phyloP scores from a whole-genome alignment of 2,329 filamentous ascomycete species.

The Colletotrichum sansevieriae region DNA sequence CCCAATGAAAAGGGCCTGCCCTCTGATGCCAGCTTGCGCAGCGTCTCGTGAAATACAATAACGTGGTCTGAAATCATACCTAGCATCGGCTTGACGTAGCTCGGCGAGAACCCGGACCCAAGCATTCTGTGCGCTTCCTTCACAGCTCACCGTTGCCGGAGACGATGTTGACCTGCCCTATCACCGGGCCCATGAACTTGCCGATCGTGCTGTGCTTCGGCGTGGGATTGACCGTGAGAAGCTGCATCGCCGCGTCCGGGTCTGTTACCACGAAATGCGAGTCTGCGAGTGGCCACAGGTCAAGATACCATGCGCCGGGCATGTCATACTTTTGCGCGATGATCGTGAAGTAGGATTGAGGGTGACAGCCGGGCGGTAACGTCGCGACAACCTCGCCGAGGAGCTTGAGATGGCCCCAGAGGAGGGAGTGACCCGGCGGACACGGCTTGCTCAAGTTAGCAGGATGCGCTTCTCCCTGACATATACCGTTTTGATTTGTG shows the following conservation, averaged over 20 bases:
- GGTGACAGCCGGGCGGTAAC: slow-evolving; percentile 44
- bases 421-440: slow-evolving; percentile 41
- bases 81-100: slow-evolving; percentile 44
- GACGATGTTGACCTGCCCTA: slow-evolving; percentile 44
- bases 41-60: slow-evolving; percentile 41
- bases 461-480: not conserved
- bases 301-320: slow-evolving; percentile 50
- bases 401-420: slow-evolving; percentile 44
- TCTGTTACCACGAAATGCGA: slow-evolving; percentile 45
- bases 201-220: slow-evolving; percentile 40
- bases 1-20: slow-evolving; percentile 42
- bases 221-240: slow-evolving; percentile 42
- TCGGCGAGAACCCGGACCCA: slow-evolving; percentile 47
- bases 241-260: slow-evolving; percentile 45
- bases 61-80: slow-evolving; percentile 45
- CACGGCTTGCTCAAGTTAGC: slow-evolving; percentile 1
- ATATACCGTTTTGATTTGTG: not conserved
- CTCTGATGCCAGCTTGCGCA: slow-evolving; percentile 32
- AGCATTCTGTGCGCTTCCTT: slow-evolving; percentile 47
- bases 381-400: slow-evolving; percentile 34
- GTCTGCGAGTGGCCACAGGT: slow-evolving; percentile 47
- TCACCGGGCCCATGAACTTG: slow-evolving; percentile 43
- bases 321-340: slow-evolving; percentile 44
- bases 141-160: slow-evolving; percentile 46
- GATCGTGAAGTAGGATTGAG: slow-evolving; percentile 43